Conservation (phyloP, 306 rosid species). For the Cicer cuneatum region DNA sequence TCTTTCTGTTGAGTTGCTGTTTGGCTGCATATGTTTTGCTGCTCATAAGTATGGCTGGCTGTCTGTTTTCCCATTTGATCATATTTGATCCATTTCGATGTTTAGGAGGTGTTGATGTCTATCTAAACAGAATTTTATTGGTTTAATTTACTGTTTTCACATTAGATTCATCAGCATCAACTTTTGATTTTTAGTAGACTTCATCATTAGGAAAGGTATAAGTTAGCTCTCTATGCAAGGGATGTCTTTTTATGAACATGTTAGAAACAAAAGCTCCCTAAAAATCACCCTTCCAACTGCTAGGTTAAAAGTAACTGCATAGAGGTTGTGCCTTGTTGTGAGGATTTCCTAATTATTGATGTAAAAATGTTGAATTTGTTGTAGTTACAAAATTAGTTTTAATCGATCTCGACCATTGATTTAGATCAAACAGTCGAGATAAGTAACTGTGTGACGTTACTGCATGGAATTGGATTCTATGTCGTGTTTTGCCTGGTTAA, state of each 20-base stretch:
- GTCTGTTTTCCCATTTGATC: not conserved
- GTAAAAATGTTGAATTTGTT: not conserved
- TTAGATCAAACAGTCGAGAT: no score
- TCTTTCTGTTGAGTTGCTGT: not conserved
- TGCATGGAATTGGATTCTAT: no score
- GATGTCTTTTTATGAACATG: slow-evolving; percentile 13
- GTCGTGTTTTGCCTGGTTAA: not conserved
- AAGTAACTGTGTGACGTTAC: no score
- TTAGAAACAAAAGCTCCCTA: not conserved
- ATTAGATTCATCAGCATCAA: not conserved
- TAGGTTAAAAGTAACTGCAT: slow-evolving; percentile 1
- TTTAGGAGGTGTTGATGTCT: slow-evolving; percentile 9
- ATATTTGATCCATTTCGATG: not conserved
- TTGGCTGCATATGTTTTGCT: slow-evolving; percentile 11
- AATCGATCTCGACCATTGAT: no score
- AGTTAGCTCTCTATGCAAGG: slow-evolving; percentile 15
- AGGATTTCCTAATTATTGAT: not conserved
- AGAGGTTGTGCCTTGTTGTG: not conserved
- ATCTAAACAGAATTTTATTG: not conserved
- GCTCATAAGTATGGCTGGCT: not conserved
- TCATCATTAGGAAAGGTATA: slow-evolving; percentile 16
- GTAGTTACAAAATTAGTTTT: no score
- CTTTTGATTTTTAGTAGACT: not conserved
- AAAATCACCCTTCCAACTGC: not conserved
- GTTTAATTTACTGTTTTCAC: slow-evolving; percentile 11